Percentiles rank a stretch among this genome's conserved stretches.
Evolutionary conservation across 2,329 filamentous ascomycete species (phyloP).

Genomic region (Massarina eburnea): DNA sequence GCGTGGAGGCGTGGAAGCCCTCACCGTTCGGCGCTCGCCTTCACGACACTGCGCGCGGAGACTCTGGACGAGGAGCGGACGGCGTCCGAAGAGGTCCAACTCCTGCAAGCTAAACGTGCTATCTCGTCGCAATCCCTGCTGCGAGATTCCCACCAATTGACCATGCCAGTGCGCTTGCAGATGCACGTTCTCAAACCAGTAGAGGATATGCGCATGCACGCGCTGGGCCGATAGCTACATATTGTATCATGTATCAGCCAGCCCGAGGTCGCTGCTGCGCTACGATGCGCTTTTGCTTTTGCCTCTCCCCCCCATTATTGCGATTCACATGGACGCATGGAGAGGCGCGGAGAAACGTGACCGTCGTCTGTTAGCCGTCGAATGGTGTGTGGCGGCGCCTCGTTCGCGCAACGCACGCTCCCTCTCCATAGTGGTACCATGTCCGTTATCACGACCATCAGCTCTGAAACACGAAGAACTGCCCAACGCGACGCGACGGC

Average conservation of each 20-base stretch:
- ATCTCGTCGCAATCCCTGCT: too few species aligned
- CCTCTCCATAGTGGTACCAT: neutral
- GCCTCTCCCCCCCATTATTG: too few species aligned
- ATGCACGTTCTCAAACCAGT: slow-evolving; percentile 11
- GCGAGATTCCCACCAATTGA: slow-evolving; percentile 5
- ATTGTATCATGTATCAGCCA: too few species aligned
- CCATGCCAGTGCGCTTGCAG: neutral
- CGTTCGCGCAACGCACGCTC: neutral
- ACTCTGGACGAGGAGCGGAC: too few species aligned
- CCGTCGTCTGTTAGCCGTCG: neutral
- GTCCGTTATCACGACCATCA: slow-evolving; percentile 1
- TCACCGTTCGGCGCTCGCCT: too few species aligned
- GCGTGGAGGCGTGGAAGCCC: too few species aligned
- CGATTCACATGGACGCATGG: neutral
- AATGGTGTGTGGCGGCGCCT: neutral
- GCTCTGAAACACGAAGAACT: slow-evolving; percentile 24
- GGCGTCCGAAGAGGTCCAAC: neutral
- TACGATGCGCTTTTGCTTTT: too few species aligned
- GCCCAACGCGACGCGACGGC: slow-evolving; percentile 10
- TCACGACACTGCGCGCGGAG: too few species aligned
- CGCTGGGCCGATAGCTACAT: too few species aligned
- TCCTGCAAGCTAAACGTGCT: neutral
- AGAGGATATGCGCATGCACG: slow-evolving; percentile 4
- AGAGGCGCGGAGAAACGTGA: too few species aligned
- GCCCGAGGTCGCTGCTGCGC: too few species aligned